Evolutionary conservation across 1,284 basidiomycete species (phyloP).

Genomic region (Albatrellus sp.): DNA sequence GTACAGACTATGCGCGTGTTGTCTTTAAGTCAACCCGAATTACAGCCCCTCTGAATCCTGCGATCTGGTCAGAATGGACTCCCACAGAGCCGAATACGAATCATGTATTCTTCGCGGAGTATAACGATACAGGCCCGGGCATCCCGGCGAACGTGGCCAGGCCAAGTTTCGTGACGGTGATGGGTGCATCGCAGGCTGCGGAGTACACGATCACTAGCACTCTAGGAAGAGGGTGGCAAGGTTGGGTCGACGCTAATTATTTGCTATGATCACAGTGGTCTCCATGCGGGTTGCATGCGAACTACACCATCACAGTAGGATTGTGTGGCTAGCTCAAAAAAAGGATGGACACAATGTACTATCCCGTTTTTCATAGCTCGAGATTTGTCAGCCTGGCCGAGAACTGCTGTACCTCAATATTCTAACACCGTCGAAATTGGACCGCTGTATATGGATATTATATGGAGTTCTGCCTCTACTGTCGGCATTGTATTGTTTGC

Average conservation of each 20-base stretch:
- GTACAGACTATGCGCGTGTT: slow-evolving; percentile 16
- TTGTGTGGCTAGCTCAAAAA: no score
- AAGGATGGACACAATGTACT: no score
- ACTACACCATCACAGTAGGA: no score
- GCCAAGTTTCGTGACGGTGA: slow-evolving; percentile 27
- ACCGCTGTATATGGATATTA: no score
- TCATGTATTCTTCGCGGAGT: slow-evolving; percentile 34
- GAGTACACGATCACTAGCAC: slow-evolving; percentile 29
- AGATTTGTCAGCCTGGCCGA: no score
- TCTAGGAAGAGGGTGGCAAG: slow-evolving; percentile 28
- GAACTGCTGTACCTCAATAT: no score
- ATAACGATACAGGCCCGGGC: slow-evolving; percentile 29
- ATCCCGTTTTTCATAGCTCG: no score
- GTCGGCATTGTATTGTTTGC: no score
- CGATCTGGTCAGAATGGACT: slow-evolving; percentile 37
- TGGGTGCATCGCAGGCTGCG: slow-evolving; percentile 23
- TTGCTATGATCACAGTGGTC: slow-evolving; percentile 20
- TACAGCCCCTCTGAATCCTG: slow-evolving; percentile 25
- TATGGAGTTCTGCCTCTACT: no score
- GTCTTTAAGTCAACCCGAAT: slow-evolving; percentile 24
- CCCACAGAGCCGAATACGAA: slow-evolving; percentile 24
- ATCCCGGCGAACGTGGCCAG: slow-evolving; percentile 19
- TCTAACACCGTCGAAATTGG: no score
- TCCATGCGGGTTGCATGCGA: no score
- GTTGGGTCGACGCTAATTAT: slow-evolving; percentile 33